Evolutionary conservation across 139 green algal genomes (phyloP), one percentile per base, ranked within the genome.

Genomic region (Cymbomonas tetramitiformis): DNA sequence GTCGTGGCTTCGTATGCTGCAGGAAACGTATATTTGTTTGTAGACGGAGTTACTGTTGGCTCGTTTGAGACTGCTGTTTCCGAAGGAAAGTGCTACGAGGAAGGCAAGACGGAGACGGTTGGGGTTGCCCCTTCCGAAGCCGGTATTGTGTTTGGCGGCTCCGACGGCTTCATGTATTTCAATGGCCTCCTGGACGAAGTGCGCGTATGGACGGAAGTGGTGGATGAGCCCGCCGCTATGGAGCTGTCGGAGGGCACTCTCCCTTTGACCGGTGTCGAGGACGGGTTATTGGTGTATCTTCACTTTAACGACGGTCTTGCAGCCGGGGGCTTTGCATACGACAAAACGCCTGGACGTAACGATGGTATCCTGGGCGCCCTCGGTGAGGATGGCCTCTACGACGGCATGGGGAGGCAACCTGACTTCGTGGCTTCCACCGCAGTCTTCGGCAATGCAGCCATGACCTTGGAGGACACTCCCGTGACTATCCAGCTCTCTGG

Each of bases 141-240:
- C 46, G 46, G 12, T 43, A 43, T 12, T n/a, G 49, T 29, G 19
- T 57, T 57, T 29, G 19, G 26, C 6, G 57, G 57, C 24, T 26
- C 46, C 8, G 36, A n/a, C n/a, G n/a, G n/a, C n/a, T n/a, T n/a
- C n/a, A n/a, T n/a, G n/a, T n/a, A n/a, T n/a, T n/a, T n/a, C n/a
- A n/a, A n/a, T n/a, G n/a, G n/a, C n/a, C n/a, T n/a, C n/a, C n/a
- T 65, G 4, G 57, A 65, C 36, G 57, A 65, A 46, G 47, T 65
- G 25, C 30, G 48, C 12, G 32, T 65, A 21, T 65, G 57, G 57
- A 21, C 9, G 15, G 43, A 9, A 7, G 18, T 44, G 48, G 24
- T 18, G 12, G 25, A n/a, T 18, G 10, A 9, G 26, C n/a, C 21
- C 18, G 9, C 18, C 10, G 29, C 18, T 8, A 54, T 29, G n/a